Conservation (phyloP, 1,139 yeast genomes). For the Meyerozyma athensensis region DNA sequence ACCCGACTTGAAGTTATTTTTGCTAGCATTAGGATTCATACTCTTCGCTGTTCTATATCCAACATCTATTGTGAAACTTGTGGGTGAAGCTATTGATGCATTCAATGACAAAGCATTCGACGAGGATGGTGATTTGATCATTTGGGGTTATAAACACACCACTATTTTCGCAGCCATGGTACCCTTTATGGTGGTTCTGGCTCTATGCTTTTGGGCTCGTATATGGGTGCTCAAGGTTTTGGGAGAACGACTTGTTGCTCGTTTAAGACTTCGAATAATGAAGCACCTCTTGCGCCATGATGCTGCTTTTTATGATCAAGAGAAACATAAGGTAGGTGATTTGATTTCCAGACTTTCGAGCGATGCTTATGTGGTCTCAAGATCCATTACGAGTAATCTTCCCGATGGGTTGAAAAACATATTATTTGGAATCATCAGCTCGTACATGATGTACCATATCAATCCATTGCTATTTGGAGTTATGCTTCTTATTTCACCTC, state of each 20-base stretch:
- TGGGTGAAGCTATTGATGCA: constrained; percentile 46
- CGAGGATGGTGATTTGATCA: constrained; percentile 36
- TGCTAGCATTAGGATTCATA: constrained; percentile 39
- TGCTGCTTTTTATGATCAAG: constrained; percentile 46
- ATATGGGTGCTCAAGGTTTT: constrained; percentile 44
- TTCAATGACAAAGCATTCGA: constrained; percentile 34
- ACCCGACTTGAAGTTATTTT: constrained; percentile 36
- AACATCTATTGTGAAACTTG: constrained; percentile 41
- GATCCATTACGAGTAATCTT: constrained; percentile 41
- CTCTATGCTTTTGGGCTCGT: constrained; percentile 47
- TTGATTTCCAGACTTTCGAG: constrained; percentile 49
- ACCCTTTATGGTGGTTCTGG: constrained; percentile 42
- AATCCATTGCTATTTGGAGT: constrained; percentile 44
- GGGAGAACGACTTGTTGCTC: constrained; percentile 33
- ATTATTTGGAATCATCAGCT: constrained; percentile 39
- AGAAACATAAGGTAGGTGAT: constrained; percentile 53
- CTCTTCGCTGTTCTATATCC: constrained; percentile 46
- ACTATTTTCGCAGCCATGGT: constrained; percentile 42
- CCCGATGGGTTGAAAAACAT: constrained; percentile 48
- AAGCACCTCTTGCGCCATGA: constrained; percentile 49
- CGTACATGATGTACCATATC: constrained; percentile 45
- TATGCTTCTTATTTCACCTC: constrained; percentile 50
- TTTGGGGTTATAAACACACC: constrained; percentile 44
- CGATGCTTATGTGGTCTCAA: constrained; percentile 50
- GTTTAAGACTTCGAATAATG: constrained; percentile 46